Base-by-base conservation (phyloP, 2,329 filamentous ascomycete species). In the Fusarium camptoceras region DNA sequence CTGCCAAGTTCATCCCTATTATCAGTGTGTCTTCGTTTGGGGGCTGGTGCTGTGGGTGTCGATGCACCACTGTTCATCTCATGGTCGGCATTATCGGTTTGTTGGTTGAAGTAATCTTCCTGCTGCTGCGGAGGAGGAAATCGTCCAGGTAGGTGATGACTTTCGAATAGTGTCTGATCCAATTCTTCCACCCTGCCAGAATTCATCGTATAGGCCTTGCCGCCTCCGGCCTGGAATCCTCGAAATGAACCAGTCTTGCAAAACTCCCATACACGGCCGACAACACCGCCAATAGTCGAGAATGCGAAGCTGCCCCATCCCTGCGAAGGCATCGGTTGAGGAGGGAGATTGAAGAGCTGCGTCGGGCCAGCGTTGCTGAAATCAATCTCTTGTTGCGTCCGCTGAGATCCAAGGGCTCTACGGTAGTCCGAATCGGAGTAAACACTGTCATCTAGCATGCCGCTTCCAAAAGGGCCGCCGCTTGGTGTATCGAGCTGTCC, bases 141-240 rank as follows among this genome's bases (percentile, higher is more conserved):
- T 27, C 63, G 70, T 8, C 76, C 76, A 3, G 78, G 75, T 7
- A 78, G 41, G 8, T 72, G 70, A 12, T 75, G 72, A 16, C 76
- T 68, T 18, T 76, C 53, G 56, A 60, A 59, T 11, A 50, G 51
- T 39, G 62, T 68, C 30, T 70, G 63, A 18, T 67, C 63, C 46
- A 72, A 49, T 47, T 77, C 75, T 43, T 73, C 59, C 16, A 76
- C 44, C n/a, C 65, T 66, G 10, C 62, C 72, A 16, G 67, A 61
- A 20, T 67, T 68, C 71, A 93, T 81, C 9, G 86, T 82, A 75
- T 94, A 97, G 27, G 89, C 89, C 64, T 84, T 85, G 11, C 94
- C 95, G 5, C 92, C 93, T 10, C 94, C 95, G 15, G 94, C 94
- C 66, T 94, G 90, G 78, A 98, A 98, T 0, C 94, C 94, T 57